Conservation (phyloP, 2,329 filamentous ascomycete genomes). For the Xylaria sp. region DNA sequence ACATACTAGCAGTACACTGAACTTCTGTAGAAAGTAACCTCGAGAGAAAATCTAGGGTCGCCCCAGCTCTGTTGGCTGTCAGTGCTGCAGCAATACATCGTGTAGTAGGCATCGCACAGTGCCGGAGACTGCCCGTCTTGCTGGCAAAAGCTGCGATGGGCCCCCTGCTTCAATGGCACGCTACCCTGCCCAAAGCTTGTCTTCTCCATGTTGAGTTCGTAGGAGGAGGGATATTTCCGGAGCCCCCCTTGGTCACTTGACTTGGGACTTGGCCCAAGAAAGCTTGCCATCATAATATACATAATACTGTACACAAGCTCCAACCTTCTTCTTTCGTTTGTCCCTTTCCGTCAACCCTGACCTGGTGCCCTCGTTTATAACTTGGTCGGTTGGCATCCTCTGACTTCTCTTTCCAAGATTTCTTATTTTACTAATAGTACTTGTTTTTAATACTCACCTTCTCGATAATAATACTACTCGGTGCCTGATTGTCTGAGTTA, state of each 20-base stretch:
- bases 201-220: conserved; percentile 22
- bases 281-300: conserved; percentile 14
- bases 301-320: conserved; percentile 15
- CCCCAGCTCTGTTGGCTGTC: conserved; percentile 3
- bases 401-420: conserved; percentile 12
- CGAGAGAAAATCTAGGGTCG: neutral
- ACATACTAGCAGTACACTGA: too few relatives aligned
- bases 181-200: conserved; percentile 19
- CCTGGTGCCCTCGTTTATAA: conserved; percentile 33
- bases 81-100: neutral
- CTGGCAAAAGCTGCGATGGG: conserved; percentile 13
- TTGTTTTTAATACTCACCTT: conserved; percentile 29
- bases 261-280: neutral
- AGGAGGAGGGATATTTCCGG: conserved; percentile 19
- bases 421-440: conserved; percentile 25
- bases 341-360: conserved; percentile 24
- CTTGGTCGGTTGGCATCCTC: conserved; percentile 29
- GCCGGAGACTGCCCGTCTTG: neutral
- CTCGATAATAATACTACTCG: conserved; percentile 5
- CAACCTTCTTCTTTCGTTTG: conserved; percentile 33
- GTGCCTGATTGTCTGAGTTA: conserved; percentile 8
- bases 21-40: neutral
- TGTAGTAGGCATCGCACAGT: conserved; percentile 24
- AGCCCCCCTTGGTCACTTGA: conserved; percentile 31
- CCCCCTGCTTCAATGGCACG: conserved; percentile 7